A percentile compares a stretch with the other conserved stretches of the same genome.
Conservation (phyloP, 768 basidiomycete species). For the Crepidotus variabilis region DNA sequence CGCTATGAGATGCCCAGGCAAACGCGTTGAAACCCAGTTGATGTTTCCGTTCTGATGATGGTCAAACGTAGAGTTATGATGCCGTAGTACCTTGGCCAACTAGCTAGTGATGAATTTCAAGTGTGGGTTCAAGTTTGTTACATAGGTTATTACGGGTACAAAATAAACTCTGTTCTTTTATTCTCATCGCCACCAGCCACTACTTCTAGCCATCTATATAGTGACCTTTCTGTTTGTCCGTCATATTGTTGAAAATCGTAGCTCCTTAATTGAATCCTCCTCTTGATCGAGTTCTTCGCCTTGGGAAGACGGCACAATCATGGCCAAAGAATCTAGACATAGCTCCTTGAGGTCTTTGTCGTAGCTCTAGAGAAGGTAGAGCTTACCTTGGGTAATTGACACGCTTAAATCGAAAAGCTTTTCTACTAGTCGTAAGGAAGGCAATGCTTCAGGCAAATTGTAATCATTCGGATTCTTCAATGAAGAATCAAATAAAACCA, state of each 20-base stretch:
- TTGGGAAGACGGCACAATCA: slow-evolving; percentile 23
- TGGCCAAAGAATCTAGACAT: slow-evolving; percentile 7
- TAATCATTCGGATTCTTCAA: slow-evolving; percentile 46
- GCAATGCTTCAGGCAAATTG: slow-evolving; percentile 15
- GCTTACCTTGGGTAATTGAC: slow-evolving; percentile 38
- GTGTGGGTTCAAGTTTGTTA: too few species aligned
- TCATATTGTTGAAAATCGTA: background rate
- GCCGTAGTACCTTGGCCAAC: too few species aligned
- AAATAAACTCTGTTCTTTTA: background rate
- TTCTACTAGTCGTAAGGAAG: slow-evolving; percentile 36
- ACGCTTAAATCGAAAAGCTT: slow-evolving; percentile 56
- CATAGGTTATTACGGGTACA: background rate
- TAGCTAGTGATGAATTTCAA: background rate
- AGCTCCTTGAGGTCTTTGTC: background rate
- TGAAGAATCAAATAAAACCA: slow-evolving; percentile 61
- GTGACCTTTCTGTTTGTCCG: background rate
- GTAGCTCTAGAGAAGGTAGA: background rate
- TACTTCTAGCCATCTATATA: background rate
- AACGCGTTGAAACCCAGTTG: background rate
- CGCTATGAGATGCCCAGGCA: background rate
- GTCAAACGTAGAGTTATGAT: background rate
- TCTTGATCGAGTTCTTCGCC: slow-evolving; percentile 12
- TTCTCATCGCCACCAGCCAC: background rate
- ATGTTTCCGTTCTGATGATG: background rate
- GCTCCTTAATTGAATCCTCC: background rate